Percentiles rank a stretch among this genome's conserved stretches.
phyloP scores from a whole-genome alignment of 1,284 basidiomycete species.

The Ceratobasidium theobromae region DNA sequence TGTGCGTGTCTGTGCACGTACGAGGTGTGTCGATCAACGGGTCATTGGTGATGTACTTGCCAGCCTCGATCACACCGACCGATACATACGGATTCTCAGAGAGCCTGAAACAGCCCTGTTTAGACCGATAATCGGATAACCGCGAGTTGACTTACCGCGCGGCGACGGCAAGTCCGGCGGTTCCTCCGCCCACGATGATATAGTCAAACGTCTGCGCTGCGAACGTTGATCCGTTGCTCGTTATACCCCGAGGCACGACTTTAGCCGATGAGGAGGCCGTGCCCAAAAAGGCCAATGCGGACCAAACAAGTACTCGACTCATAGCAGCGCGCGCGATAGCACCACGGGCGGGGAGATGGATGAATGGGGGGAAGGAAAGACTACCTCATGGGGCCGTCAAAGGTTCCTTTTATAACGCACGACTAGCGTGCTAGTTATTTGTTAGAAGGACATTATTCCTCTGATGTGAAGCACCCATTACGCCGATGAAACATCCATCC shows the following conservation, averaged over 20 bases:
- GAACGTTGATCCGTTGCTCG: conserved; percentile 23
- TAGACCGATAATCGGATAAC: neutral
- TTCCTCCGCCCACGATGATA: conserved; percentile 31
- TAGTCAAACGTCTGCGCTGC: conserved; percentile 32
- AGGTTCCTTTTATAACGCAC: conserved; percentile 1
- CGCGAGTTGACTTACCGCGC: conserved; percentile 6
- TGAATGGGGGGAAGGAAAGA: neutral
- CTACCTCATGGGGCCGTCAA: neutral
- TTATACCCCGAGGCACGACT: conserved; percentile 25
- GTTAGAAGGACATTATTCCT: no score
- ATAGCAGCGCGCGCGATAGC: neutral
- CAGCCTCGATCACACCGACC: conserved; percentile 41
- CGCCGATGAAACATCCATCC: no score
- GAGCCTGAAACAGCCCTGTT: neutral
- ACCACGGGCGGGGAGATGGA: neutral
- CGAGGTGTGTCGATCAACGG: conserved; percentile 37
- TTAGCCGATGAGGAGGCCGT: conserved; percentile 3
- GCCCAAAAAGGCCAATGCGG: conserved; percentile 11
- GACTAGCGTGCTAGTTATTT: no score
- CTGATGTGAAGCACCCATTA: no score
- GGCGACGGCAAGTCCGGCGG: conserved; percentile 26
- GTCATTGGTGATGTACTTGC: conserved; percentile 34
- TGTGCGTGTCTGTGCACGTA: conserved; percentile 10
- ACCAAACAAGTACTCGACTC: conserved; percentile 17
- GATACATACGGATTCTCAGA: neutral